Base-by-base conservation (phyloP, 768 basidiomycete genomes). In the Kwoniella sp. region DNA sequence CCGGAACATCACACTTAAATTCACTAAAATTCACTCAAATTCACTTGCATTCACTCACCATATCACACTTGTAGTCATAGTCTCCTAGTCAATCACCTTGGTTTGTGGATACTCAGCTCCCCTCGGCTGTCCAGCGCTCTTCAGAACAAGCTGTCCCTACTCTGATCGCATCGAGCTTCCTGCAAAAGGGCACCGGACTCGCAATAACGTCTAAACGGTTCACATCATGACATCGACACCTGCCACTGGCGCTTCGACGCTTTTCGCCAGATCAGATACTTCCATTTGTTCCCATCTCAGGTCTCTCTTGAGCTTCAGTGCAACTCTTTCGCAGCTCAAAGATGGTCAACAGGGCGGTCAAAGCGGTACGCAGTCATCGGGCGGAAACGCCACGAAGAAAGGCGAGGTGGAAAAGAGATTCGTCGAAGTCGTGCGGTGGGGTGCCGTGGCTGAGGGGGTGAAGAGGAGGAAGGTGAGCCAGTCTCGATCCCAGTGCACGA, bases 251-350 rank as follows among this genome's bases (percentile, higher is more conserved):
- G 22, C 46, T 5, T 40, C 60, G 12, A 36, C 61, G 17, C 49
- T 64, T 25, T 64, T 64, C 40, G 33, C 62, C 13, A 33, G 63
- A 37, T 33, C 49, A 5, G 71, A 73, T 48, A 73, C 71, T 17
- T 70, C 68, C 8, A 59, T 73, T 1, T 71, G 69, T 46, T 29
- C 60, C 0, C 72, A 74, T 54, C 68, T 74, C 30, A n/a, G 55
- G 2, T 37, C 46, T 0, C 40, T 68, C 5, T 46, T 70, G n/a
- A 40, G 3, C 27, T 62, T 55, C 17, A 37, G 48, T 26, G 12
- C 25, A 19, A 25, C 48, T 9, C 22, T 40, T 8, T 29, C 29
- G 9, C 58, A 57, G 24, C 57, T 8, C 15, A 40, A 21, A 9
- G 51, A 55, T 27, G 25, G 8, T 12, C 17, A 10, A 22, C 25